Base-by-base conservation (phyloP, 78 protist species). In the Isochrysis galbana region DNA sequence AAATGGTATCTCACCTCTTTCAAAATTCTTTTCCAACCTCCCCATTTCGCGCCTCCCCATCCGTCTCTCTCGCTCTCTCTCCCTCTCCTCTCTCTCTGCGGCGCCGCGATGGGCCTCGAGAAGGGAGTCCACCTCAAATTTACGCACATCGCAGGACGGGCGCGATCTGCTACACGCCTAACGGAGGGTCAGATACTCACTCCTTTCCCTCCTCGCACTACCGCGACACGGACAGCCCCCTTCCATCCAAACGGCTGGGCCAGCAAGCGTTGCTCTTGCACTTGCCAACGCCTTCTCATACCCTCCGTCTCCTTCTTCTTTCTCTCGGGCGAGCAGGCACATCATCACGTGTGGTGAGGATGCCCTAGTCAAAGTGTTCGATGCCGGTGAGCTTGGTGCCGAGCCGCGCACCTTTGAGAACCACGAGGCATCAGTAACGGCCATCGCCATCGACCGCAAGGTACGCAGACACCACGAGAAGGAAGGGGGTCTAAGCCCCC, bases 341-440 rank as follows among this genome's bases (percentile, higher is more conserved):
- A 44, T 80, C 39, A 14, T 80, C 41, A 80, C 88, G 42, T 10
- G 55, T 1, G 88, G 88, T 0, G 88, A 36, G 26, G 88, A 80
- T 38, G 26, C 54, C 4, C 4, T 44, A 10, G 39, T 80, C 47
- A 44, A 44, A n/a, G 10, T 80, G 41, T 80, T 80, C 39, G 55
- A 80, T 0, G 54, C 55, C 29, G 34, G 1, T 0, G 36, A 44
- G 14, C 54, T 80, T 23, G 10, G 5, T 5, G 88, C 88, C 47
- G 88, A 80, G 23, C 88, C 88, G 38, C 88, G 88, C 51, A 32
- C 54, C 47, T 7, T 80, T 38, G 88, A 80, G 88, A 14, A 29
- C 88, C 88, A 80, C 54, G 74, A 61, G 29, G 54, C 5, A 4
- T 14, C 88, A 23, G 54, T 80, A 19, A 80, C 47, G 29, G 88